phyloP scores from a whole-genome alignment of 1,284 basidiomycete species.

The Cutaneotrichosporon curvatum region DNA sequence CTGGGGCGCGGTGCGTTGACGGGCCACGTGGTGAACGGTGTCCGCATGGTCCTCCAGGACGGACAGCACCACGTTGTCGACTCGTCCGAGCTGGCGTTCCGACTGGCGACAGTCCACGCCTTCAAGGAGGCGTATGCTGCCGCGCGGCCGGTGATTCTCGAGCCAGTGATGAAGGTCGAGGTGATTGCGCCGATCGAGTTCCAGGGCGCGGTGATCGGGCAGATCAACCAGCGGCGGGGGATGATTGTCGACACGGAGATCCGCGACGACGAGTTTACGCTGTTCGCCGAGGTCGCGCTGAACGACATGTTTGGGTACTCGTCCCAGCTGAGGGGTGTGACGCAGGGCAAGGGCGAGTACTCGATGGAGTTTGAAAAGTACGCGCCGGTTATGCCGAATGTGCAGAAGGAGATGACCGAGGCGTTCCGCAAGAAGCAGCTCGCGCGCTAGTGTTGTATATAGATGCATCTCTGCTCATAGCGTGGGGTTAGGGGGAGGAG shows the following conservation, averaged over 20 bases:
- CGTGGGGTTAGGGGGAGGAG: no score
- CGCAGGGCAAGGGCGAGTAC: conserved; percentile 95
- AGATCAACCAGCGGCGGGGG: conserved; percentile 85
- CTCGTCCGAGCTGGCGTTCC: conserved; percentile 94
- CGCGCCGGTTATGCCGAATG: conserved; percentile 76
- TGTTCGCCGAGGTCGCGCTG: conserved; percentile 82
- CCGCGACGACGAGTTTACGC: conserved; percentile 93
- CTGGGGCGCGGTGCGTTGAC: conserved; percentile 84
- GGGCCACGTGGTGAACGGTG: conserved; percentile 81
- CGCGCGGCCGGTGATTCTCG: conserved; percentile 75
- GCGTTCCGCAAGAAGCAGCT: conserved; percentile 53
- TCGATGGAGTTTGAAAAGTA: conserved; percentile 95
- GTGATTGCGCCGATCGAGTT: conserved; percentile 94
- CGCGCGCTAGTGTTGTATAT: background rate
- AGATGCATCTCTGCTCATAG: no score
- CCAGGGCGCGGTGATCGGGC: conserved; percentile 94
- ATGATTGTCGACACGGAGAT: conserved; percentile 96
- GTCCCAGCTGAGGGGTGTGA: conserved; percentile 80
- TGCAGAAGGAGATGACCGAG: conserved; percentile 76
- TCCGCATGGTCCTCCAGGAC: conserved; percentile 83
- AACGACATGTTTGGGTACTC: conserved; percentile 99
- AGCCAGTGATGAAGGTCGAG: conserved; percentile 98
- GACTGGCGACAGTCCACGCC: conserved; percentile 80
- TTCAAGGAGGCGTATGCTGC: conserved; percentile 84
- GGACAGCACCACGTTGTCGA: conserved; percentile 92